Conservation (phyloP, 2,329 filamentous ascomycete species). For the Beauveria sp. region DNA sequence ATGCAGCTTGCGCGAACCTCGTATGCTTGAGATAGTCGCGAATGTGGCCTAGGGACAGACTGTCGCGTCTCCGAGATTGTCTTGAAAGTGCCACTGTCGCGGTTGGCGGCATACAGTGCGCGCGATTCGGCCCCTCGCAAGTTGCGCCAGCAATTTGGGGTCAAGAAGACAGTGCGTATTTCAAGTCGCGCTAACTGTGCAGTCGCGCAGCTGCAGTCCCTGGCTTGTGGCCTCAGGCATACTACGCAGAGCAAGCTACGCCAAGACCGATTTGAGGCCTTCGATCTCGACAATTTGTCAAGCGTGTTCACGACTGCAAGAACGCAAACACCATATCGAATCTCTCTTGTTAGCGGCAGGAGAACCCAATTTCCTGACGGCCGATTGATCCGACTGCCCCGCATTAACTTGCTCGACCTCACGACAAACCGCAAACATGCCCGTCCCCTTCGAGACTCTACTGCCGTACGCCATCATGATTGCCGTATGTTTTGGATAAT, state of each 20-base stretch:
- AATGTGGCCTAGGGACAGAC: background rate
- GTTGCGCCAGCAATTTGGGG: background rate
- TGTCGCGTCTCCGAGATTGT: constrained; percentile 8
- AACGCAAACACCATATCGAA: background rate
- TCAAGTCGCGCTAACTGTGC: constrained; percentile 9
- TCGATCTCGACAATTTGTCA: constrained; percentile 7
- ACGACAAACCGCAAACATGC: constrained; percentile 39
- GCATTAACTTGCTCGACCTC: constrained; percentile 20
- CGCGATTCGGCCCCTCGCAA: constrained; percentile 3
- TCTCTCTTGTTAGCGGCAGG: background rate
- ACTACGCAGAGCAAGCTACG: background rate
- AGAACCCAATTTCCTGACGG: background rate
- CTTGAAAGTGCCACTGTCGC: constrained; percentile 6
- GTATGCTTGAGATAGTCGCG: background rate
- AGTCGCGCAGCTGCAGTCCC: constrained; percentile 5
- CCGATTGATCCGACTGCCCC: background rate
- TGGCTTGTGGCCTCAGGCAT: constrained; percentile 11
- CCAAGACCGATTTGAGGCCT: constrained; percentile 6
- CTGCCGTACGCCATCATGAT: constrained; percentile 59
- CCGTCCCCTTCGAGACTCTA: constrained; percentile 56
- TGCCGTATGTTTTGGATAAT: constrained; percentile 37
- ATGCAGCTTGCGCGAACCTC: constrained; percentile 2
- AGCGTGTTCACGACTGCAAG: background rate
- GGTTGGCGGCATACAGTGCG: constrained; percentile 12
- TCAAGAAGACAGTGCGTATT: constrained; percentile 1